Base-by-base conservation (phyloP, 805 yeast genomes). In the Nakazawaea molendinolei region DNA sequence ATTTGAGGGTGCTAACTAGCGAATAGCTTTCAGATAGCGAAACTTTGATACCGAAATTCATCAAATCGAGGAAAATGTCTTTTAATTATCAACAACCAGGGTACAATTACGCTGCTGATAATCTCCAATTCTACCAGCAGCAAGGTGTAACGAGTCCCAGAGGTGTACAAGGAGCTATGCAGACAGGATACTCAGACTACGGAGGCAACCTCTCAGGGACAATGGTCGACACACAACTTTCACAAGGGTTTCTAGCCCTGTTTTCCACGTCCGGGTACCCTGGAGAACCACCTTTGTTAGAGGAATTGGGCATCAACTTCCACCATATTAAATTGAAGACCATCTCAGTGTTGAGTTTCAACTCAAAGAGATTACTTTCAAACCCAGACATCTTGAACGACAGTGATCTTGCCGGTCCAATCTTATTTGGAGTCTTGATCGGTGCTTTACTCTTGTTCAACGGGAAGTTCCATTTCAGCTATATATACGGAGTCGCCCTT, bases 401-500 rank as follows among this genome's bases (percentile, higher is more conserved):
- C 58, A 71, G 92, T 18, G 98, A 92, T 54, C 67, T 92, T 47
- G 97, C 97, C 0, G 98, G 98, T 1, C 98, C 98, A 1, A 68
- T 92, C 22, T 62, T 92, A 27, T 92, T 90, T 57, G 90, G 90
- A 51, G 63, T 92, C 35, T 58, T 86, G 39, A 90, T 90, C 53
- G 98, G 96, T 15, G 71, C 87, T 1, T 76, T 82, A 42, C 63
- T 92, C 36, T 63, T 90, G 34, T 66, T 89, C 29, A 79, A 95
- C 1, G 97, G 98, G 5, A 92, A 90, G 56, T 84, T 90, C 12
- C 97, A 92, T 56, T 92, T 92, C 55, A 97, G 97, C 2, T 92
- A 92, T 57, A 84, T 92, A 33, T 92, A 92, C 52, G 97, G 98
- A 26, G 95, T 92, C 28, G 97, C 96, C 0, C 61, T 92, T 28